Percentiles rank a stretch among this genome's conserved stretches.
phyloP scores from a whole-genome alignment of 768 basidiomycete genomes.

The Leccinellum luteum region DNA sequence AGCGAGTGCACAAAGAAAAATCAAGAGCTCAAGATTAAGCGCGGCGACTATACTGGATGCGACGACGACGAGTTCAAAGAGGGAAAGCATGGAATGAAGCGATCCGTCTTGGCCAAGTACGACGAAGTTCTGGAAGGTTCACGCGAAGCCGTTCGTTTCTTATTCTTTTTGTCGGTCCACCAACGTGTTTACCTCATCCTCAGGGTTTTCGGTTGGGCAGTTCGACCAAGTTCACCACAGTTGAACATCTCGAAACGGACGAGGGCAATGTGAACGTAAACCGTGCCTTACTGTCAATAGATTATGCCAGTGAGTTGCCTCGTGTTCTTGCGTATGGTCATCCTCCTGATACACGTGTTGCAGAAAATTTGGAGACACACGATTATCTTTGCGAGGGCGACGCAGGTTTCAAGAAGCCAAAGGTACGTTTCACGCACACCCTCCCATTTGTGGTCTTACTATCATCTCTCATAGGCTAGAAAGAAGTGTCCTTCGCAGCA shows the following conservation, averaged over 20 bases:
- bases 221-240: constrained; percentile 41
- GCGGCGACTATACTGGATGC: constrained; percentile 88
- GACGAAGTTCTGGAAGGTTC: constrained; percentile 80
- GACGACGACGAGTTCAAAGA: constrained; percentile 93
- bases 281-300: constrained; percentile 77
- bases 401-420: constrained; percentile 91
- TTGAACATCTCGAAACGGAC: constrained; percentile 41
- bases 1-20: constrained; percentile 76
- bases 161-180: constrained; percentile 3
- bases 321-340: not conserved
- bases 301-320: constrained; percentile 77
- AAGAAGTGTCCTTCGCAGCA: constrained; percentile 84
- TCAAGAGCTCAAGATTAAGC: constrained; percentile 84
- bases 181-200: not conserved
- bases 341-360: constrained; percentile 16
- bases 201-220: constrained; percentile 89
- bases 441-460: not conserved
- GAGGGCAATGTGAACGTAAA: constrained; percentile 63
- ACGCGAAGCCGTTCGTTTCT: constrained; percentile 56
- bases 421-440: constrained; percentile 43
- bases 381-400: constrained; percentile 94
- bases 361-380: constrained; percentile 81
- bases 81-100: constrained; percentile 75
- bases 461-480: constrained; percentile 59
- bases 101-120: constrained; percentile 86